Percentiles rank a stretch among this genome's conserved stretches.
Evolutionary conservation across 345 rosid species (phyloP).

Genomic region (Schrenkiella parvula): DNA sequence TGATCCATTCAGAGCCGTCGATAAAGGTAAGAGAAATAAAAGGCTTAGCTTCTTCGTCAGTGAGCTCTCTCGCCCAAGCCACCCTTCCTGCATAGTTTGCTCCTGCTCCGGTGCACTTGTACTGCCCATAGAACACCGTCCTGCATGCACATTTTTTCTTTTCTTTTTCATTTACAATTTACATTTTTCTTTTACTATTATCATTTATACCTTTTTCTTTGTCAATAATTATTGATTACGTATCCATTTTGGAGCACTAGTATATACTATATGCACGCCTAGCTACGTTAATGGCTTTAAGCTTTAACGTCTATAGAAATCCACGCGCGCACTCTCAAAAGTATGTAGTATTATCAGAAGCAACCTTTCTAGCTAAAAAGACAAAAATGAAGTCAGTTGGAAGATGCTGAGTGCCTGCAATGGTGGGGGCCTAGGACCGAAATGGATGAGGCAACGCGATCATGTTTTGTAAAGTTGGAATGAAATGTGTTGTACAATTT

Average conservation of each 20-base stretch:
- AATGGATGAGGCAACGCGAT: slow-evolving; percentile 17
- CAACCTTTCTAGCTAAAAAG: neutral
- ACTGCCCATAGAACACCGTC: slow-evolving; percentile 97
- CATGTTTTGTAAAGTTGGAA: slow-evolving; percentile 9
- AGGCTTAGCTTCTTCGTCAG: slow-evolving; percentile 85
- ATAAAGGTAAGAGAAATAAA: slow-evolving; percentile 70
- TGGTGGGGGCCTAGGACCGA: slow-evolving; percentile 25
- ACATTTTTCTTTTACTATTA: neutral
- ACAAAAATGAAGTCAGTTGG: slow-evolving; percentile 11
- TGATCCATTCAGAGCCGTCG: slow-evolving; percentile 93
- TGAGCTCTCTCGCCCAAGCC: slow-evolving; percentile 87
- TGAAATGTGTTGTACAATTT: slow-evolving; percentile 4
- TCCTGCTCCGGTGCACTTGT: slow-evolving; percentile 90
- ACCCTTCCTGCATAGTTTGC: slow-evolving; percentile 84
- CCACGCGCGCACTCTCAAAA: slow-evolving; percentile 3
- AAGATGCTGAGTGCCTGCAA: slow-evolving; percentile 10
- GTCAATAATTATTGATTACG: neutral
- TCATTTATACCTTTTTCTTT: neutral
- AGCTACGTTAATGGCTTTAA: neutral
- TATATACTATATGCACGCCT: slow-evolving; percentile 22
- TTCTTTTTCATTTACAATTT: neutral
- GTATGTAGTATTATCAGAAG: neutral
- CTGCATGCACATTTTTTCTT: slow-evolving; percentile 36
- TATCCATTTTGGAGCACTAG: slow-evolving; percentile 8
- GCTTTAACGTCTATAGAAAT: neutral